Conservation (phyloP, 495 filamentous ascomycete genomes). For the Aspergillus diversus region DNA sequence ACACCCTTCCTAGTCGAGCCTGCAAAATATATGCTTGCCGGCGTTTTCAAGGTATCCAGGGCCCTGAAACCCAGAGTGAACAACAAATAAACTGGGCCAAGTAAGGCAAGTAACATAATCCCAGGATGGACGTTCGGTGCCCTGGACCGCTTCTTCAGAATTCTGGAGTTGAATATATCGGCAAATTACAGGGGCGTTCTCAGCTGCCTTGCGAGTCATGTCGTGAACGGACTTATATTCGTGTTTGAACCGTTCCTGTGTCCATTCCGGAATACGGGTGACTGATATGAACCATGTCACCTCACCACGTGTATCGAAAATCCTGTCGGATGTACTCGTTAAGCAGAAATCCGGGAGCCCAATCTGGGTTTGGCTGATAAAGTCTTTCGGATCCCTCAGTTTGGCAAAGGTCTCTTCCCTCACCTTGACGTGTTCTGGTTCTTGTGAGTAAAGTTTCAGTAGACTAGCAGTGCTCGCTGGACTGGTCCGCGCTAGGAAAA, state of each 20-base stretch:
- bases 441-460: not conserved
- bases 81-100: not conserved
- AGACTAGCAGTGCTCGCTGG: not conserved
- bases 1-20: not conserved
- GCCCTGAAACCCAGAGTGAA: constrained; percentile 5
- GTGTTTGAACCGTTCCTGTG: not conserved
- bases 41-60: not conserved
- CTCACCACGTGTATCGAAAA: not conserved
- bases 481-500: not conserved
- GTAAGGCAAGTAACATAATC: not conserved
- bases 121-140: not conserved
- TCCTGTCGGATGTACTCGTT: not conserved
- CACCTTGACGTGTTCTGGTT: not conserved
- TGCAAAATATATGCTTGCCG: not conserved
- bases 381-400: not conserved
- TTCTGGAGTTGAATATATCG: not conserved
- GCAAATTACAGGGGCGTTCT: not conserved
- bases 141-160: not conserved
- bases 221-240: not conserved
- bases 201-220: not conserved
- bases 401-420: not conserved
- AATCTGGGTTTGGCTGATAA: not conserved
- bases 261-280: not conserved
- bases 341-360: not conserved
- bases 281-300: not conserved